Evolutionary conservation across 2,329 filamentous ascomycete species (phyloP).

Genomic region (Colletotrichum scovillei): DNA sequence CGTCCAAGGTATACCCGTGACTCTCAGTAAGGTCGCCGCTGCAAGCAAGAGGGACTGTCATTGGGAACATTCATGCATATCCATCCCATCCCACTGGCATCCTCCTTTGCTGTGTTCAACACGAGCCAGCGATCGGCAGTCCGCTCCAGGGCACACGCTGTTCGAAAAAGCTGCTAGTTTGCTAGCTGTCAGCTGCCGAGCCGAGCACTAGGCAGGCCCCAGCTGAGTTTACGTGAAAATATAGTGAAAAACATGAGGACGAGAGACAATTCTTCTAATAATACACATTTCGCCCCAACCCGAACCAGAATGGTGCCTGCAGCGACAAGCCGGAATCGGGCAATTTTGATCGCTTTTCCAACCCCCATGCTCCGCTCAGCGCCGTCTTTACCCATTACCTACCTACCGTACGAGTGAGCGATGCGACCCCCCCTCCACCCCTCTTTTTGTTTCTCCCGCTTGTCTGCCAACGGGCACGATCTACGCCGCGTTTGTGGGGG

Average conservation of each 20-base stretch:
- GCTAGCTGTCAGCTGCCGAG: not conserved
- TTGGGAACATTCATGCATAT: conserved; percentile 4
- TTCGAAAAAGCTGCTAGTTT: not conserved
- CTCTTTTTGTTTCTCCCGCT: conserved; percentile 27
- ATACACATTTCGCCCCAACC: not conserved
- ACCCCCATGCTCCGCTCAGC: not conserved
- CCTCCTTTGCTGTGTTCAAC: not conserved
- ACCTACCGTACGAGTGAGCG: not conserved
- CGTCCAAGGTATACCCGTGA: not conserved
- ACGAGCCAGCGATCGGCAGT: conserved; percentile 23
- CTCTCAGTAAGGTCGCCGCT: not conserved
- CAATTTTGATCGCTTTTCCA: conserved; percentile 2
- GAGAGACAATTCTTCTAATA: conserved; percentile 28
- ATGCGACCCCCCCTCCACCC: not conserved
- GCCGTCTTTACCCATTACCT: not conserved
- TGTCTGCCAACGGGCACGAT: conserved; percentile 22
- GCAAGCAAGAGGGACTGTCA: not conserved
- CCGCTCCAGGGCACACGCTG: not conserved
- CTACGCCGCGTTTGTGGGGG: conserved; percentile 7
- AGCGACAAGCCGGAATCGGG: conserved; percentile 24
- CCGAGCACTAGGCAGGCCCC: not conserved
- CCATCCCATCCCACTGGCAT: not conserved
- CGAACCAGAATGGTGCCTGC: conserved; percentile 17
- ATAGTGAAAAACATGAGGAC: not conserved
- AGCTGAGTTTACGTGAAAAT: not conserved